These are phyloP conservation scores for Trichoderma orchidacearum DNA, from an alignment of 495 filamentous ascomycete species.

Conservation along the genomic window DNA sequence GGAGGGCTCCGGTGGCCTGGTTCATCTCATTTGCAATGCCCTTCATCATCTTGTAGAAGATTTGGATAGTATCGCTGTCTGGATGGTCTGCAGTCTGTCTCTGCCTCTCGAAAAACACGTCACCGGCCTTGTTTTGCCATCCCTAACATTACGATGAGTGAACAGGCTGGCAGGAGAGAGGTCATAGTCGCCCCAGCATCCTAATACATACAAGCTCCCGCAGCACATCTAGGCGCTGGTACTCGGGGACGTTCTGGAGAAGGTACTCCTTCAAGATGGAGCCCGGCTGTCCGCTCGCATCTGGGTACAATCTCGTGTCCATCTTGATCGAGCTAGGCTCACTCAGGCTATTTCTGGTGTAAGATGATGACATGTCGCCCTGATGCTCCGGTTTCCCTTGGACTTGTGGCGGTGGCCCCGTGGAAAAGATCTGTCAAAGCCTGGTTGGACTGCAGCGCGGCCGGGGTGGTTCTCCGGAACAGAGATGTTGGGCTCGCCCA, in stretches of 20 bases:
- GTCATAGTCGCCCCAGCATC: background rate
- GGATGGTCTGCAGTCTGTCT: background rate
- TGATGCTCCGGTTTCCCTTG: background rate
- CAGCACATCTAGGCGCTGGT: background rate
- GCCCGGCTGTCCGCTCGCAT: background rate
- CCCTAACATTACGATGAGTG: background rate
- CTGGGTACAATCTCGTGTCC: background rate
- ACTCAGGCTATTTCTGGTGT: background rate
- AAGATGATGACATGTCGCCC: background rate
- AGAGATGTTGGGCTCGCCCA: too few relatives aligned
- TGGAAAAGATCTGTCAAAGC: background rate
- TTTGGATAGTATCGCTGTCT: background rate
- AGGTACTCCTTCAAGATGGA: background rate
- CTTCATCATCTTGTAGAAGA: constrained; percentile 1
- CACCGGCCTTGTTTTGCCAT: background rate
- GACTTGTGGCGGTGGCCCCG: background rate
- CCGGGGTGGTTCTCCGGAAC: background rate
- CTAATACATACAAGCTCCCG: background rate
- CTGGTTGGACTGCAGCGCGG: background rate
- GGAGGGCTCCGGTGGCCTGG: background rate
- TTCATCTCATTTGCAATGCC: background rate
- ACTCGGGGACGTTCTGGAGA: background rate
- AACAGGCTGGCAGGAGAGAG: background rate
- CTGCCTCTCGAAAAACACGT: constrained; percentile 1
- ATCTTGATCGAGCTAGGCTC: background rate